Evolutionary conservation across 176 grass and related monocot genomes (phyloP), one percentile per base, ranked within the genome.

Genomic region (Oryza meyeriana): DNA sequence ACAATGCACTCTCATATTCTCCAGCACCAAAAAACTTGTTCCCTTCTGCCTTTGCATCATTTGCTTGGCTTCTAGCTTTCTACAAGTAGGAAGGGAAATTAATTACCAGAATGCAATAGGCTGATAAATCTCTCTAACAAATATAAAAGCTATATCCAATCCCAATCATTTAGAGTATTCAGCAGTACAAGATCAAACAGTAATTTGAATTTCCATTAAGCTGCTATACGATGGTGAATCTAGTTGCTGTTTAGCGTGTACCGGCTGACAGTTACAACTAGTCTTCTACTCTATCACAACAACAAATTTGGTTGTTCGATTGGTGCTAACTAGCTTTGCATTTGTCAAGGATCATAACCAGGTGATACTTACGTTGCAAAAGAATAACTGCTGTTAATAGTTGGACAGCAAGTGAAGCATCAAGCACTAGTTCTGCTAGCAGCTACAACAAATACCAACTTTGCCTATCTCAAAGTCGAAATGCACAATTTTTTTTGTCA

Each of bases 21-120:
- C n/a, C 96, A 58, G 85, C 85, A 84, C 61, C 67, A 67, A 99
- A 99, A 66, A 87, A n/a, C 32, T 83, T 90, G 74, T 99, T 99
- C 29, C 93, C 93, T 92, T 99, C 88, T 77, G 88, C 85, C 73
- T 99, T 96, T 68, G 93, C 91, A 74, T 92, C 91, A 87, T 94
- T 92, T 69, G 97, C 93, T 89, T 99, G 93, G 61, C 64, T n/a
- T 85, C 72, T 76, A 85, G 83, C 65, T 89, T 86, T 99, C 97
- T 99, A 79, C 36, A 65, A 82, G n/a, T 61, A 31, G 6, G 31
- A 40, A 76, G 26, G 14, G 33, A 42, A 74, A 38, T 79, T 10
- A 85, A 75, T 79, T 79, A 62, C 5, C 26, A 76, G 18, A 75
- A 66, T 18, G 39, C 31, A 26, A 76, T 44, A 59, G 25, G 13